Percentiles rank a stretch among this genome's conserved stretches.
Evolutionary conservation across 2,329 filamentous ascomycete species (phyloP).

Genomic region (Pseudogymnoascus sp.): DNA sequence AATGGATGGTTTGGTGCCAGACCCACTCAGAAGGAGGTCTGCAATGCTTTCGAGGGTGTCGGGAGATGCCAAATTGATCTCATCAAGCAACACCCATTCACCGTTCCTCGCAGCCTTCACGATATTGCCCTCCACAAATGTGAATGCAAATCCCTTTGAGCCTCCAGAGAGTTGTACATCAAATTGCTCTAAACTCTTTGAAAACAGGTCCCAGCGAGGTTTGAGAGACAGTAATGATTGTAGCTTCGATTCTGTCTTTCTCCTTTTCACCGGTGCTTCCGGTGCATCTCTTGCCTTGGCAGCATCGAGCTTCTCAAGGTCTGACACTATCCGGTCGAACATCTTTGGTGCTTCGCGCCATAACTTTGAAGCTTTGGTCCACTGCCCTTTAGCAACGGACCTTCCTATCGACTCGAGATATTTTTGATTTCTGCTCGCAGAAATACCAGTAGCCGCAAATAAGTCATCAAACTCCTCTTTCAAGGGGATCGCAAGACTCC

Average conservation of each 20-base stretch:
- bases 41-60: slow-evolving; percentile 92
- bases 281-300: slow-evolving; percentile 31
- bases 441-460: slow-evolving; percentile 78
- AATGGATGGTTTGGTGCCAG: slow-evolving; percentile 67
- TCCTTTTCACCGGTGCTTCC: slow-evolving; percentile 61
- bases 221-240: slow-evolving; percentile 50
- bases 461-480: slow-evolving; percentile 91
- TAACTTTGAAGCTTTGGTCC: slow-evolving; percentile 75
- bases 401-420: slow-evolving; percentile 78
- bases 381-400: slow-evolving; percentile 72
- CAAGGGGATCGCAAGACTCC: slow-evolving; percentile 77
- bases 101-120: slow-evolving; percentile 93
- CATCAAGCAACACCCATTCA: slow-evolving; percentile 93
- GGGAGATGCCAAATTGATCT: slow-evolving; percentile 91
- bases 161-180: slow-evolving; percentile 69
- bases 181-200: slow-evolving; percentile 65
- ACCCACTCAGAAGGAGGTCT: slow-evolving; percentile 70
- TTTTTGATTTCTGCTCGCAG: slow-evolving; percentile 74
- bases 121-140: slow-evolving; percentile 92
- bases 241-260: slow-evolving; percentile 59
- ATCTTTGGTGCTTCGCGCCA: slow-evolving; percentile 87
- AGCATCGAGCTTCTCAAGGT: slow-evolving; percentile 40
- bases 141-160: slow-evolving; percentile 76
- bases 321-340: slow-evolving; percentile 62
- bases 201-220: slow-evolving; percentile 73